phyloP scores from a whole-genome alignment of 2,329 filamentous ascomycete species.

The Aschersonia sp. region DNA sequence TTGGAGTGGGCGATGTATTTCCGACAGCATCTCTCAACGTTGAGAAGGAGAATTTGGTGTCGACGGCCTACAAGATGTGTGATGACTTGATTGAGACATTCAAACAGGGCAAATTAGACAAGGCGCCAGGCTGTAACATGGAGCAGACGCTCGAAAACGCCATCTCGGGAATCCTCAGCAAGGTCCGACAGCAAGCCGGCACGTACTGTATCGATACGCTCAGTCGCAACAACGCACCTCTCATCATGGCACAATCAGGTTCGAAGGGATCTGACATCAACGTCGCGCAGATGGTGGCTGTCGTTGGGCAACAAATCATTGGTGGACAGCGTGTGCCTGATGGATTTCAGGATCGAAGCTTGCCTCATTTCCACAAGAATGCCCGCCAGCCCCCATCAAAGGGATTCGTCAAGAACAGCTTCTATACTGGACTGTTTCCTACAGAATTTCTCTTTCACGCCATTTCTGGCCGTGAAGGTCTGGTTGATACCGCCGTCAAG shows the following conservation, averaged over 20 bases:
- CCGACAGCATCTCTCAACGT: constrained; percentile 57
- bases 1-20: constrained; percentile 89
- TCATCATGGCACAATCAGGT: constrained; percentile 94
- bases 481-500: constrained; percentile 97
- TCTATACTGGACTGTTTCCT: constrained; percentile 81
- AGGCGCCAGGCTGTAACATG: constrained; percentile 78
- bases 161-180: constrained; percentile 82
- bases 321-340: constrained; percentile 82
- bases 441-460: constrained; percentile 97
- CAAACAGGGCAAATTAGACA: constrained; percentile 67
- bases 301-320: constrained; percentile 97
- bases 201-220: constrained; percentile 80
- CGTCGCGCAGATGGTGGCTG: constrained; percentile 96
- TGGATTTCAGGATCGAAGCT: constrained; percentile 87
- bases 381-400: constrained; percentile 86
- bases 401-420: constrained; percentile 93
- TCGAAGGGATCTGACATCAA: constrained; percentile 97
- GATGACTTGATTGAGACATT: constrained; percentile 72
- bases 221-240: constrained; percentile 79
- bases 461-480: constrained; percentile 93
- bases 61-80: constrained; percentile 64
- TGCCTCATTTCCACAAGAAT: constrained; percentile 93
- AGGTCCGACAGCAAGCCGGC: constrained; percentile 82
- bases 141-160: constrained; percentile 83
- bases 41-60: constrained; percentile 63